Evolutionary conservation across 768 basidiomycete species (phyloP), one percentile per base, ranked within the genome.

Genomic region (Rhodotorula babjevae): DNA sequence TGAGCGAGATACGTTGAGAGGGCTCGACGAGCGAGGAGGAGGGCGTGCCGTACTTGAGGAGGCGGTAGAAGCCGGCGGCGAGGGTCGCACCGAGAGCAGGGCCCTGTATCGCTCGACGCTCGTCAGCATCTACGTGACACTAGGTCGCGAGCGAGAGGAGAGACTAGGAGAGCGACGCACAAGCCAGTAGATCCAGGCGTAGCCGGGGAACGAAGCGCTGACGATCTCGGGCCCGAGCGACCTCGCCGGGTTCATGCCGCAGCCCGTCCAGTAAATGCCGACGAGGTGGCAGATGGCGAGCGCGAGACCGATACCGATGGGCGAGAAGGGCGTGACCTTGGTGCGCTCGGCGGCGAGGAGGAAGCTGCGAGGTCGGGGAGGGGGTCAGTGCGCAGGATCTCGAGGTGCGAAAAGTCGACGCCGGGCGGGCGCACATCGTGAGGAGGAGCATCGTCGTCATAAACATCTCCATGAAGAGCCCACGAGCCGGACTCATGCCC

Each of bases 301-400:
- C 0, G 72, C 69, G 11, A 78, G 63, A 18, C 77, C 71, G 36
- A 83, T 83, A 58, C 82, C 83, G 73, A 83, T 79, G 0, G 83
- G 83, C 25, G 83, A 82, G 44, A 83, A 78, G 76, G 81, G 82
- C 0, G 83, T 83, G 5, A 82, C 82, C 68, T 81, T 81, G 76
- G 81, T 80, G 72, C 78, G 77, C 62, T 76, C 77, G 27, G 70
- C 69, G 3, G 64, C 63, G 42, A 69, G 65, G 2, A 68, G 31
- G 4, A 69, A 59, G 59, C 65, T 71, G 42, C 15, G 9, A 7
- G 8, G 47, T 7, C 6, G 0, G 40, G 18, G 23, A 21, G 25
- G 3, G 1, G 61, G 44, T 46, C 23, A 55, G 61, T 42, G 8
- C 3, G 3, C 23, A 0, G 4, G 21, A 1, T 9, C 19, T 14